Percentiles rank a stretch among this genome's conserved stretches.
Evolutionary conservation across 2,329 filamentous ascomycete species (phyloP).

Genomic region (Colletotrichum falcatum): DNA sequence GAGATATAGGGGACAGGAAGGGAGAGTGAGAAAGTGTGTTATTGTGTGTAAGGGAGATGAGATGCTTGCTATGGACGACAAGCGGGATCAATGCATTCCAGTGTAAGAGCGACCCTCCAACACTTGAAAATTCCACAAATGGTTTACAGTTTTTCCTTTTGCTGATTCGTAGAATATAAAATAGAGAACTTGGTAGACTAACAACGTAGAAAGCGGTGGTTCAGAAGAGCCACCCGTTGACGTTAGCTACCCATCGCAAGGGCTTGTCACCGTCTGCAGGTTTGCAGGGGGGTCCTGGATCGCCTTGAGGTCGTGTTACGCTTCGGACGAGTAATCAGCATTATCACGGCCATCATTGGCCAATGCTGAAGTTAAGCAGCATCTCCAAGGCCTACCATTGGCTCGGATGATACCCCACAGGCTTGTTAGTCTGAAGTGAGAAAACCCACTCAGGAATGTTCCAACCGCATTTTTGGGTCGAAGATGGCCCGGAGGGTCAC

Average conservation of each 20-base stretch:
- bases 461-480: slow-evolving; percentile 9
- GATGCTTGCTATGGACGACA: neutral
- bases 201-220: neutral
- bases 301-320: slow-evolving; percentile 10
- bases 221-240: slow-evolving; percentile 1
- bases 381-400: slow-evolving; percentile 6
- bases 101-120: slow-evolving; percentile 3
- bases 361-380: neutral
- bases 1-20: neutral
- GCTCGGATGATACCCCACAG: slow-evolving; percentile 12
- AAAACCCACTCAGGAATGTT: slow-evolving; percentile 14
- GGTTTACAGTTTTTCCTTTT: neutral
- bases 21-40: too few relatives aligned
- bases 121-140: slow-evolving; percentile 15
- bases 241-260: slow-evolving; percentile 2
- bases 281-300: slow-evolving; percentile 13
- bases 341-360: slow-evolving; percentile 16
- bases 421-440: neutral
- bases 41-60: neutral
- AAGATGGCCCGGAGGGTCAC: neutral
- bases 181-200: neutral
- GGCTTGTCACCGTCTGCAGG: slow-evolving; percentile 3
- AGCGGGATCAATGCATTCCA: slow-evolving; percentile 17
- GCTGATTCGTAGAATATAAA: neutral
- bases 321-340: slow-evolving; percentile 30